Evolutionary conservation across 768 basidiomycete genomes (phyloP).

Genomic region (Coprinellus micaceus): DNA sequence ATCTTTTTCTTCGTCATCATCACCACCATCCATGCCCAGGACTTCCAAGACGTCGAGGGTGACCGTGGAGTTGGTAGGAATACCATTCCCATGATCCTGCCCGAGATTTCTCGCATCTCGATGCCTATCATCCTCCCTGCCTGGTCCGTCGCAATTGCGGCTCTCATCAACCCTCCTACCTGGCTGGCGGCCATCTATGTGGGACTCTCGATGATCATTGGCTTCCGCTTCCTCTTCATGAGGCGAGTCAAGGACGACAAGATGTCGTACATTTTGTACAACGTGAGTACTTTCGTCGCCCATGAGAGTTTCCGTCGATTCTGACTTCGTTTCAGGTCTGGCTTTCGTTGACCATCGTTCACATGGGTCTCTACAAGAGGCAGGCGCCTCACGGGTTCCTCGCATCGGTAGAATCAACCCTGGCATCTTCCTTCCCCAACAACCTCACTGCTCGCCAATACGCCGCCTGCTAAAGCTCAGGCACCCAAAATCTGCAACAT

Average conservation of each 20-base stretch:
- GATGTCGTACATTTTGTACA: slow-evolving; percentile 16
- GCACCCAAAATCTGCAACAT: not conserved
- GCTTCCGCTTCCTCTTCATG: slow-evolving; percentile 11
- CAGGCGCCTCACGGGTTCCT: not conserved
- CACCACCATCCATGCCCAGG: slow-evolving; percentile 45
- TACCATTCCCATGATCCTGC: slow-evolving; percentile 44
- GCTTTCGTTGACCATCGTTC: slow-evolving; percentile 5
- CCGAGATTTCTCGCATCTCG: slow-evolving; percentile 27
- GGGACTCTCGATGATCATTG: slow-evolving; percentile 12
- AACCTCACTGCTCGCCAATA: slow-evolving; percentile 1
- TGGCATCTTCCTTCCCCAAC: not conserved
- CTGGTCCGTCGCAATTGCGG: slow-evolving; percentile 15
- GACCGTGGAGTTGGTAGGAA: slow-evolving; percentile 35
- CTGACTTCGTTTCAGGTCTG: not conserved
- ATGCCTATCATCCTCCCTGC: slow-evolving; percentile 14
- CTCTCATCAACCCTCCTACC: not conserved
- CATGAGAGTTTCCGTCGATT: not conserved
- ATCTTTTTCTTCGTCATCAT: slow-evolving; percentile 28
- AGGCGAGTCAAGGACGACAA: slow-evolving; percentile 11
- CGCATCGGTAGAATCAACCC: not conserved
- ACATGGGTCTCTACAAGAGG: slow-evolving; percentile 5
- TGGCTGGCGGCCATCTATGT: slow-evolving; percentile 5
- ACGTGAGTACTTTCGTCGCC: slow-evolving; percentile 12
- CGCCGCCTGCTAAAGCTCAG: not conserved
- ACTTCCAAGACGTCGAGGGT: slow-evolving; percentile 44